Conservation (phyloP, 768 basidiomycete species). For the Lactarius evosmus region DNA sequence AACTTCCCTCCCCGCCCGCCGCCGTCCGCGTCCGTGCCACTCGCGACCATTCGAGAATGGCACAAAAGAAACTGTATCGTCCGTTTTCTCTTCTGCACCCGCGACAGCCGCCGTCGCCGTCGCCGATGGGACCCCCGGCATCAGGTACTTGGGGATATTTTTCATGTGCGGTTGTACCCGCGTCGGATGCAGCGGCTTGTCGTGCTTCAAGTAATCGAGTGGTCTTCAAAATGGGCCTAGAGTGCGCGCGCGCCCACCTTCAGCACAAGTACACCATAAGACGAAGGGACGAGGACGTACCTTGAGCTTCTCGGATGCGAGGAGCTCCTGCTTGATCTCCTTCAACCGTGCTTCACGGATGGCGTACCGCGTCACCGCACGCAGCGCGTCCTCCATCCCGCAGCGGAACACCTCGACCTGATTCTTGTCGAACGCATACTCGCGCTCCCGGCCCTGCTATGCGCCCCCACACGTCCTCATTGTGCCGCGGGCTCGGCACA, state of each 20-base stretch:
- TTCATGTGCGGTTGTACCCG: conserved; percentile 93
- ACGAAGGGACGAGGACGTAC: conserved; percentile 41
- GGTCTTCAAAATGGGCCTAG: conserved; percentile 97
- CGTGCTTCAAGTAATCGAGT: conserved; percentile 91
- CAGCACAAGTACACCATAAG: neutral
- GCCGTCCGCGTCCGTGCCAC: conserved; percentile 48
- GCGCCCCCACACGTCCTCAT: conserved; percentile 75
- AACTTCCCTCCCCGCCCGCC: conserved; percentile 48
- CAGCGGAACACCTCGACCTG: conserved; percentile 98
- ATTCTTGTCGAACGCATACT: conserved; percentile 92
- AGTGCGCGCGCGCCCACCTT: conserved; percentile 14
- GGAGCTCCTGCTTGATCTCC: conserved; percentile 87
- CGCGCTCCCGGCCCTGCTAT: conserved; percentile 69
- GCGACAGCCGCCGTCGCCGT: conserved; percentile 41
- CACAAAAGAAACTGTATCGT: conserved; percentile 51
- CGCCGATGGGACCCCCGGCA: conserved; percentile 69
- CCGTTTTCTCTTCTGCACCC: conserved; percentile 26
- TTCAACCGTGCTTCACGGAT: conserved; percentile 91
- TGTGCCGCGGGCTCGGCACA: conserved; percentile 64
- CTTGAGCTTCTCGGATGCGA: conserved; percentile 97
- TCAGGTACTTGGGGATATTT: conserved; percentile 88
- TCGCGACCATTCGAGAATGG: conserved; percentile 63
- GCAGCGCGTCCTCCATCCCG: conserved; percentile 93
- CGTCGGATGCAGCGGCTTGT: conserved; percentile 89
- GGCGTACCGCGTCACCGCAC: conserved; percentile 80